Evolutionary conservation across 2,329 filamentous ascomycete genomes (phyloP).

Genomic region (Penicillium brasilianum): DNA sequence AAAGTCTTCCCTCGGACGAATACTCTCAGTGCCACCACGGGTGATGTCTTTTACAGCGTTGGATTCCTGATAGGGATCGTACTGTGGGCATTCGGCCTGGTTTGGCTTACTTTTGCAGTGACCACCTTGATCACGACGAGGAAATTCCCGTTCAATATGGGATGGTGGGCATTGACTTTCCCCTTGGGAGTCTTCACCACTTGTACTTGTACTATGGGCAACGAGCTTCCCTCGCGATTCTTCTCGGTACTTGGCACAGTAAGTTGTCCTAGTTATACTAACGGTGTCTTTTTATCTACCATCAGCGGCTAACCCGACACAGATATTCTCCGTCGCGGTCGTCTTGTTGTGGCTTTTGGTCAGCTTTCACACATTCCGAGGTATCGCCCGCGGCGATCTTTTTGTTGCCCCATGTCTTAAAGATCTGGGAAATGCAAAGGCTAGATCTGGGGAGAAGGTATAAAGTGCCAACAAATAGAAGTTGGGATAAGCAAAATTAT

Average conservation of each 20-base stretch:
- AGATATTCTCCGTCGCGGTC: conserved; percentile 41
- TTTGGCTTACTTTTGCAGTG: conserved; percentile 44
- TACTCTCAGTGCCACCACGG: conserved; percentile 30
- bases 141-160: conserved; percentile 64
- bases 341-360: conserved; percentile 61
- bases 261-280: conserved; percentile 8
- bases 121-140: conserved; percentile 35
- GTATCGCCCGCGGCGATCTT: conserved; percentile 11
- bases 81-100: conserved; percentile 43
- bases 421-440: conserved; percentile 10
- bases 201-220: conserved; percentile 46
- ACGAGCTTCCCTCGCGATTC: conserved; percentile 59
- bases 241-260: conserved; percentile 61
- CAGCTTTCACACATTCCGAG: conserved; percentile 2
- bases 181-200: conserved; percentile 61
- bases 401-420: conserved; percentile 22
- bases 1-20: conserved; percentile 35
- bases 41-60: conserved; percentile 36
- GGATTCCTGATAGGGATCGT: conserved; percentile 40
- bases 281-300: background rate
- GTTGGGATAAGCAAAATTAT: background rate
- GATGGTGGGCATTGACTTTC: conserved; percentile 66
- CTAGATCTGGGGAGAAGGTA: background rate
- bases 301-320: background rate
- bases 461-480: background rate